These are phyloP conservation scores for Fagus sylvatica DNA, from an alignment of 306 rosid species.

Conservation along the genomic window DNA sequence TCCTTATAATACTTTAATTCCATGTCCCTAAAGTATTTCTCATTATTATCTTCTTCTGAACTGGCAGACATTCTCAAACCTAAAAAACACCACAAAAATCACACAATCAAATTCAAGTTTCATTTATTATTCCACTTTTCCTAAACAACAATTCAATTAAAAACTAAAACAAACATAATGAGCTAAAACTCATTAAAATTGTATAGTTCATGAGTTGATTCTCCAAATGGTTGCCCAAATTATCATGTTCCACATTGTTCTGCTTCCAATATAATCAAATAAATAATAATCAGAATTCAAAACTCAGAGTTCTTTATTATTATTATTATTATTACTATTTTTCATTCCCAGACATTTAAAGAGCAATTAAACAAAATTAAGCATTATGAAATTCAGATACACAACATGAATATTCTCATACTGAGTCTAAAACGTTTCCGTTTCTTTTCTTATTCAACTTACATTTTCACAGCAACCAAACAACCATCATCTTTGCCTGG, in stretches of 20 bases:
- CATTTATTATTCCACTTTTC: not conserved
- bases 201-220: not conserved
- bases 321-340: too few relatives aligned
- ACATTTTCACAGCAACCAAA: conserved; percentile 1
- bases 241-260: not conserved
- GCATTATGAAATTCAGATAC: too few relatives aligned
- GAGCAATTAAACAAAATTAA: too few relatives aligned
- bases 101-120: not conserved
- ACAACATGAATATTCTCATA: too few relatives aligned
- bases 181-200: not conserved
- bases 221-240: not conserved
- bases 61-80: conserved; percentile 39
- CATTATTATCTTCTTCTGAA: conserved; percentile 18
- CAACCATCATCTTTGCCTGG: not conserved
- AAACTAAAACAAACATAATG: not conserved
- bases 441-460: not conserved
- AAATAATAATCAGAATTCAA: not conserved
- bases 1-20: conserved; percentile 37
- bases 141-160: not conserved
- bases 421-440: not conserved
- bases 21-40: conserved; percentile 41
- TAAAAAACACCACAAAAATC: conserved; percentile 26
- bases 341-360: too few relatives aligned
- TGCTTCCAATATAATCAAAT: not conserved
- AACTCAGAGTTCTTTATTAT: too few relatives aligned